Conservation (phyloP, 202 grass and related monocot genomes). For the Panicum hallii region DNA sequence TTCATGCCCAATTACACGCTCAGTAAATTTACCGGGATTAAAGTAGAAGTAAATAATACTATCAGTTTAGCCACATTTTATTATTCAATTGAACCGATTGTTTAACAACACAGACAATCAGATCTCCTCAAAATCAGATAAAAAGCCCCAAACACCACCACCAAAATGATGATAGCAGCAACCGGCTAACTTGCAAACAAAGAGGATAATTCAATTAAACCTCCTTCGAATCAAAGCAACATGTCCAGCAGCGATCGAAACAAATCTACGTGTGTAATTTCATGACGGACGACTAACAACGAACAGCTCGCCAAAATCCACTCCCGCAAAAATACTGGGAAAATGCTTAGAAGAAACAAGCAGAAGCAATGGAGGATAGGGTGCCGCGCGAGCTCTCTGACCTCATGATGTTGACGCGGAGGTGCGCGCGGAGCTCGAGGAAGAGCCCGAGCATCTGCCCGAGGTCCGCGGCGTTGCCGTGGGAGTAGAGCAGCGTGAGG, state of each 20-base stretch:
- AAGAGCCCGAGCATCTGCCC: constrained; percentile 97
- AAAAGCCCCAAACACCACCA: background rate
- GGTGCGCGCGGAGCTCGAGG: constrained; percentile 89
- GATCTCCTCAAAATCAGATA: constrained; percentile 30
- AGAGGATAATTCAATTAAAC: constrained; percentile 11
- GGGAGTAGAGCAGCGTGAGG: constrained; percentile 91
- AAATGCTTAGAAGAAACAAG: constrained; percentile 1
- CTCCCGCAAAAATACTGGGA: background rate
- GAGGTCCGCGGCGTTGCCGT: constrained; percentile 96
- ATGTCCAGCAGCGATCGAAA: background rate
- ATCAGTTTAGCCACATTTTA: background rate
- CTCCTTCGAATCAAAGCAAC: background rate
- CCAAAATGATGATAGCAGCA: background rate
- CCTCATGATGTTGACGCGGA: constrained; percentile 99
- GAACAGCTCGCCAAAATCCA: constrained; percentile 19
- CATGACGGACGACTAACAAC: background rate
- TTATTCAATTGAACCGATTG: background rate
- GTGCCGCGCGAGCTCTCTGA: background rate
- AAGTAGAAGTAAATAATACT: background rate
- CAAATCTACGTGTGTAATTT: background rate
- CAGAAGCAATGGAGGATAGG: background rate
- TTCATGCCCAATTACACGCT: background rate
- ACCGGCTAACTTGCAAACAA: constrained; percentile 1
- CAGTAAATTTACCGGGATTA: background rate
- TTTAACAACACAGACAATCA: background rate